Evolutionary conservation across 1,284 basidiomycete genomes (phyloP).

Genomic region (Cutaneotrichosporon sp.): DNA sequence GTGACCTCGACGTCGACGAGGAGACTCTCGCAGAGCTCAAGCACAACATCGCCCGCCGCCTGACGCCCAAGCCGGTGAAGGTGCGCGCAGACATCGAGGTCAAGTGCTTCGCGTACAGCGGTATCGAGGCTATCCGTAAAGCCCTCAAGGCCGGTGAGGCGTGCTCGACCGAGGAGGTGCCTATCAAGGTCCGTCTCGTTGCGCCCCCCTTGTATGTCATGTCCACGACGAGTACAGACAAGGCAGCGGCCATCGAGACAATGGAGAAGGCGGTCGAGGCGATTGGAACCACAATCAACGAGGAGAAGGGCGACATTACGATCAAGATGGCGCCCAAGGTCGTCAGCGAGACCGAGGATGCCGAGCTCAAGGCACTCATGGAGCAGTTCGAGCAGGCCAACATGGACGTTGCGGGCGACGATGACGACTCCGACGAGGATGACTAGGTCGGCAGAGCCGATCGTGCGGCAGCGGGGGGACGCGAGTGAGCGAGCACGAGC

Average conservation of each 20-base stretch:
- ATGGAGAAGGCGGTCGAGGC: constrained; percentile 89
- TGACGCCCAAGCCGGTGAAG: constrained; percentile 98
- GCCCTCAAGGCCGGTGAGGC: constrained; percentile 83
- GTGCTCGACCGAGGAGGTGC: constrained; percentile 81
- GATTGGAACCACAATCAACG: constrained; percentile 78
- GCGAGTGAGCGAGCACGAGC: not conserved
- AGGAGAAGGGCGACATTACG: constrained; percentile 75
- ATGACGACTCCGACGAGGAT: constrained; percentile 52
- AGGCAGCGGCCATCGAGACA: constrained; percentile 86
- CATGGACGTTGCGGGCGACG: constrained; percentile 88
- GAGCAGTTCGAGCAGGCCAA: constrained; percentile 86
- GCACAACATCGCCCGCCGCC: constrained; percentile 83
- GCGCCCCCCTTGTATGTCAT: constrained; percentile 95
- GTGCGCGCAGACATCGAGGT: constrained; percentile 96
- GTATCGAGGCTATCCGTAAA: constrained; percentile 96
- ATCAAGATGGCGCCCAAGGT: constrained; percentile 99
- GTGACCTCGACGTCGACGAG: constrained; percentile 58
- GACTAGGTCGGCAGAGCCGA: constrained; percentile 6
- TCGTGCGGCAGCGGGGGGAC: no score
- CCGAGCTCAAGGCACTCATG: constrained; percentile 91
- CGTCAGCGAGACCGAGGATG: constrained; percentile 92
- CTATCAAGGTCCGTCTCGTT: constrained; percentile 95
- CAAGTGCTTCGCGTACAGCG: constrained; percentile 92
- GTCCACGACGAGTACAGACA: constrained; percentile 94
- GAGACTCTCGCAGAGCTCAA: constrained; percentile 65